Evolutionary conservation across 805 yeast genomes (phyloP), one percentile per base, ranked within the genome.

Genomic region (Saccharomycopsis malanga): DNA sequence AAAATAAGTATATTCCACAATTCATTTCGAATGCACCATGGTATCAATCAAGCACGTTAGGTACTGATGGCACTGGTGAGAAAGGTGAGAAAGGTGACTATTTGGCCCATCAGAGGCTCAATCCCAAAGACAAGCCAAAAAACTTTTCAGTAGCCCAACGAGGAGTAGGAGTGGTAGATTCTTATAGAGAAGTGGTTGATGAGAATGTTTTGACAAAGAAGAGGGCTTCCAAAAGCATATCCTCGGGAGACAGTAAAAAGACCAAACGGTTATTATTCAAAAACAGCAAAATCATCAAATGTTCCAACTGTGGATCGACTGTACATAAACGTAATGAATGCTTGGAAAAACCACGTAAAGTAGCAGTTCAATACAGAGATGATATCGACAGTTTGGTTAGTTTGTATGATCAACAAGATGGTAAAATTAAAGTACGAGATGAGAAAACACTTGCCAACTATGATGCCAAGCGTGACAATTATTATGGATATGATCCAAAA

Each of bases 381-480:
- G 56, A 54, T 9, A 20, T 25, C 1, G 51, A 46, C 3, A 44
- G 35, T 10, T 42, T 50, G 7, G 36, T 46, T 27, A 38, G 15
- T 1, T 47, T 34, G 21, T 37, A 38, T 12, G 43, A 34, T n/a
- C 22, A 38, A 21, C 61, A 61, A 9, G 14, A n/a, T 9, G 23
- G 32, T 21, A 25, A 15, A 20, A 42, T 46, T 6, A 10, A 27
- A 22, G 44, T 39, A 20, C 32, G 52, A 34, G 48, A 50, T 15
- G 46, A 50, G 29, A 34, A 44, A 27, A 10, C 47, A 2, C 24
- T 45, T 14, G 20, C 62, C 7, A 71, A 67, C 40, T 77, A 73
- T 63, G 82, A 76, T 52, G 65, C 72, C 3, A 76, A 75, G 49
- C 57, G 81, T 44, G 83, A 78, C 58, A 64, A 77, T 48, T 78